Evolutionary conservation across 2,329 filamentous ascomycete species (phyloP).

Genomic region (Sporothrix pallida): DNA sequence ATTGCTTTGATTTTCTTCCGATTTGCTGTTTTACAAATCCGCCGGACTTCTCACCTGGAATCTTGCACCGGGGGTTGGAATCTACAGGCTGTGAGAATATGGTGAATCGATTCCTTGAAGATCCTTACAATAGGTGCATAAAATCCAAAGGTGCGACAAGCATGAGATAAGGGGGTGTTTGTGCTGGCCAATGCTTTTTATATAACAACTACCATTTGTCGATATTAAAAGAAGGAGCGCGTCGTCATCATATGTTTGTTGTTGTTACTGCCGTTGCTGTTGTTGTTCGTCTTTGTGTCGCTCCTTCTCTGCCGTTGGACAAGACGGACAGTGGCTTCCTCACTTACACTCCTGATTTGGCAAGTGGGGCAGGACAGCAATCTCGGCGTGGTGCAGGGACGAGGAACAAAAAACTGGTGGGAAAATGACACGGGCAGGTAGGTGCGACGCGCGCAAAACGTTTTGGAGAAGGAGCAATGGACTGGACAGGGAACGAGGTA

Average conservation of each 20-base stretch:
- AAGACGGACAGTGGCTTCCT: background rate
- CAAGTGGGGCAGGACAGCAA: conserved; percentile 28
- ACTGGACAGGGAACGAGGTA: background rate
- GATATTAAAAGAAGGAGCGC: background rate
- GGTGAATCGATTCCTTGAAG: background rate
- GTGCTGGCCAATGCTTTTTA: background rate
- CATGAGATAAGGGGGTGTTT: background rate
- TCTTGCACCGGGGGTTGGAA: background rate
- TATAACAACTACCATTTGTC: background rate
- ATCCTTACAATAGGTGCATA: conserved; percentile 14
- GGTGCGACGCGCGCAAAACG: conserved; percentile 21
- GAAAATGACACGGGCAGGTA: background rate
- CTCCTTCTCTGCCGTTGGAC: background rate
- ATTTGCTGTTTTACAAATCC: background rate
- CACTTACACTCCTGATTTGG: conserved; percentile 28
- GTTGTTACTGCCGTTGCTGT: background rate
- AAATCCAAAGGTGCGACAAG: background rate
- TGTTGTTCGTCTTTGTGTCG: background rate
- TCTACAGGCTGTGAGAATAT: conserved; percentile 10
- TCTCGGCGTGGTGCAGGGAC: background rate
- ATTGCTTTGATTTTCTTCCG: background rate
- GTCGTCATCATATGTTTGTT: background rate
- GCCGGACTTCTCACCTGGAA: background rate
- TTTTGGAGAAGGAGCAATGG: background rate
- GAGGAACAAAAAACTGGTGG: background rate